Percentiles rank a stretch among this genome's conserved stretches.
phyloP scores from a whole-genome alignment of 2,329 filamentous ascomycete species.

The Talaromyces islandicus region DNA sequence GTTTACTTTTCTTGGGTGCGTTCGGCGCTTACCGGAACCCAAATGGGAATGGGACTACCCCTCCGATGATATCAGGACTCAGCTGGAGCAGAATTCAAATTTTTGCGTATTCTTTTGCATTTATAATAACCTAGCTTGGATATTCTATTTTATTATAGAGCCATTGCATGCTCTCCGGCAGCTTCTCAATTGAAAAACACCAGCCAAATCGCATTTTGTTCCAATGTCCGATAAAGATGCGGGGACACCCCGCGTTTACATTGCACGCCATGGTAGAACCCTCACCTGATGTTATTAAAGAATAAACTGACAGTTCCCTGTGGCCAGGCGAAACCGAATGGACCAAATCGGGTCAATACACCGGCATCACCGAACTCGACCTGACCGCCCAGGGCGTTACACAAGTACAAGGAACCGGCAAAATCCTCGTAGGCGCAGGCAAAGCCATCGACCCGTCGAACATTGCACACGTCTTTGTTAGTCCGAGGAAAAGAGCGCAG shows the following conservation, averaged over 20 bases:
- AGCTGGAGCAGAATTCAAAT: neutral
- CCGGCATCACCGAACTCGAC: slow-evolving; percentile 39
- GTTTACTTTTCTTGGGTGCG: neutral
- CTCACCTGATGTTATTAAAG: too few relatives aligned
- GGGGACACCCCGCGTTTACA: slow-evolving; percentile 32
- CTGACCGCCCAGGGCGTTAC: slow-evolving; percentile 36
- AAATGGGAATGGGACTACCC: neutral
- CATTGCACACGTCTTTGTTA: slow-evolving; percentile 45
- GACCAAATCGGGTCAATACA: slow-evolving; percentile 44
- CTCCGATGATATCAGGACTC: neutral
- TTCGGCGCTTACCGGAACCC: neutral
- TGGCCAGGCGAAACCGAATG: slow-evolving; percentile 38
- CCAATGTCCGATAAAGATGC: slow-evolving; percentile 34
- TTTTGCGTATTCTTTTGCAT: neutral
- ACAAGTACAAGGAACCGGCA: slow-evolving; percentile 42
- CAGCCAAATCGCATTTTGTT: neutral
- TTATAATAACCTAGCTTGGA: neutral
- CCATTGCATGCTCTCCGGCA: neutral
- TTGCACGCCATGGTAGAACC: slow-evolving; percentile 30
- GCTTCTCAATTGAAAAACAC: neutral
- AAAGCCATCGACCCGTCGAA: slow-evolving; percentile 48
- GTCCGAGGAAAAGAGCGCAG: slow-evolving; percentile 44
- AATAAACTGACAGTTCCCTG: neutral
- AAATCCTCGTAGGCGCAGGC: slow-evolving; percentile 43
- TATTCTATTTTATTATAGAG: neutral